phyloP scores from a whole-genome alignment of 345 rosid species.

The Linum tenue region DNA sequence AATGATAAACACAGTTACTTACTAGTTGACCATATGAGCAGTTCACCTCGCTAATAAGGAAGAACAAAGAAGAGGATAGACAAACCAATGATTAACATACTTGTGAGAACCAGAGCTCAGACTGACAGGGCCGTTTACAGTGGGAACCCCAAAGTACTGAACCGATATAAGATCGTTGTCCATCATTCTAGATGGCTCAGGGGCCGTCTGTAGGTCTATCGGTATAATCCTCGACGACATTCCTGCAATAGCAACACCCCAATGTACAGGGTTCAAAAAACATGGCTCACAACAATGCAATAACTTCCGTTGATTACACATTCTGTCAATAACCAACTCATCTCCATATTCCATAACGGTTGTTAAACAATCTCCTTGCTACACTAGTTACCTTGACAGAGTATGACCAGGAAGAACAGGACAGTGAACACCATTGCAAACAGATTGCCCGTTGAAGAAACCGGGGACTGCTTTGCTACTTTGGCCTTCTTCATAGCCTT shows the following conservation, averaged over 20 bases:
- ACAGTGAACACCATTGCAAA: slow-evolving; percentile 23
- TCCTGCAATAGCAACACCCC: slow-evolving; percentile 33
- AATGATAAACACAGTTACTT: background rate
- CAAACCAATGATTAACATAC: slow-evolving; percentile 25
- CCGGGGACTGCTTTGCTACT: slow-evolving; percentile 14
- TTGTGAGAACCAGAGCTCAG: slow-evolving; percentile 30
- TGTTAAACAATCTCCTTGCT: no score
- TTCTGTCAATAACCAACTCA: no score
- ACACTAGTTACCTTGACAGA: slow-evolving; percentile 24
- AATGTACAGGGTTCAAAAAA: background rate
- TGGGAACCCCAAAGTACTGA: slow-evolving; percentile 39
- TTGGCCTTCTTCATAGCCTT: slow-evolving; percentile 22
- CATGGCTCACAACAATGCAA: background rate
- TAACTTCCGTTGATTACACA: no score
- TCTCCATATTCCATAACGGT: no score
- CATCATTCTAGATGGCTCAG: slow-evolving; percentile 32
- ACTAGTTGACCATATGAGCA: background rate
- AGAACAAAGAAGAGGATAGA: background rate
- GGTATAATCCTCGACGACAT: slow-evolving; percentile 40
- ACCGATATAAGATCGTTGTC: slow-evolving; percentile 43
- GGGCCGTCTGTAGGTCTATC: slow-evolving; percentile 33
- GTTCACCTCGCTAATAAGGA: no score
- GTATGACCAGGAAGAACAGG: slow-evolving; percentile 23
- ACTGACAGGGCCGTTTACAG: slow-evolving; percentile 30
- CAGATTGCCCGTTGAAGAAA: slow-evolving; percentile 12